A percentile compares a stretch with the other conserved stretches of the same genome.
Evolutionary conservation across 176 grass and related monocot species (phyloP).

Genomic region (Zizania latifolia): DNA sequence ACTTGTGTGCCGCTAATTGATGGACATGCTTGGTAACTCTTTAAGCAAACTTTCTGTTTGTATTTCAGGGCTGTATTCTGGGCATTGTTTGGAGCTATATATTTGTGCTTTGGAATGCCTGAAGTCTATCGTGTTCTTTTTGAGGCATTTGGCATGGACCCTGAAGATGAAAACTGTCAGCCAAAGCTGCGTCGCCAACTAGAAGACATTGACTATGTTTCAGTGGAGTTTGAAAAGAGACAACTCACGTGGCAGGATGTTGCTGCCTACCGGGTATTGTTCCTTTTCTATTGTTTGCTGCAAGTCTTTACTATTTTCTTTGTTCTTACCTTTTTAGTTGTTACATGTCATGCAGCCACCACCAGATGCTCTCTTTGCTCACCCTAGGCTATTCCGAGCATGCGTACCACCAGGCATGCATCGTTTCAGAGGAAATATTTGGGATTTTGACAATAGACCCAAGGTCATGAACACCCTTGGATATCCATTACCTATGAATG

Average conservation of each 20-base stretch:
- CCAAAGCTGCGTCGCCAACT: conserved; percentile 88
- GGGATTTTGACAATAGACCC: conserved; percentile 85
- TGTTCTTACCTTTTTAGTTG: conserved; percentile 1
- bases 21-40: not conserved
- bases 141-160: conserved; percentile 93
- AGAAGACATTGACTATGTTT: conserved; percentile 98
- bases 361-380: conserved; percentile 87
- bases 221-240: conserved; percentile 86
- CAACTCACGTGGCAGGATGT: conserved; percentile 87
- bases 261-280: conserved; percentile 70
- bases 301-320: not conserved
- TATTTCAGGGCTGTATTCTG: conserved; percentile 80
- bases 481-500: conserved; percentile 76
- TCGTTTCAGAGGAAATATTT: conserved; percentile 88
- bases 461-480: conserved; percentile 69
- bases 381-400: conserved; percentile 94
- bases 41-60: conserved; percentile 13
- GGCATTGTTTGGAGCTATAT: conserved; percentile 99
- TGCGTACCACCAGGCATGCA: conserved; percentile 99
- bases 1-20: not conserved
- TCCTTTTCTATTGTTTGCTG: not conserved
- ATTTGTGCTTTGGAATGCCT: conserved; percentile 97
- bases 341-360: conserved; percentile 59
- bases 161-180: conserved; percentile 84
- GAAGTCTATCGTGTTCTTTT: conserved; percentile 98